A percentile compares a stretch with the other conserved stretches of the same genome.
Evolutionary conservation across 495 filamentous ascomycete species (phyloP).

Genomic region (Trichoderma parareesei): DNA sequence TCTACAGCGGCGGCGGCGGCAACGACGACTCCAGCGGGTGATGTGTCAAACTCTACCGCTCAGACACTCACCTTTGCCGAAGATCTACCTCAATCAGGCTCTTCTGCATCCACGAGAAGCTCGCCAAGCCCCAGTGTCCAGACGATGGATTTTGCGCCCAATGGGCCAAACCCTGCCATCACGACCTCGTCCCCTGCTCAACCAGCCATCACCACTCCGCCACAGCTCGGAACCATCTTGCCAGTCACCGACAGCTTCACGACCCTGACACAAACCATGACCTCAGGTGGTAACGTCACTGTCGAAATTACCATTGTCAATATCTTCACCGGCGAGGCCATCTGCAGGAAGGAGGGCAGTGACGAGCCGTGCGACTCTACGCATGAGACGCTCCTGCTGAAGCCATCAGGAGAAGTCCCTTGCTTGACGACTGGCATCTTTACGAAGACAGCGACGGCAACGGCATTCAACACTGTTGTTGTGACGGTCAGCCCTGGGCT

Average conservation of each 20-base stretch:
- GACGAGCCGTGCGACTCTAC: not conserved
- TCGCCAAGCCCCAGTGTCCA: too few relatives aligned
- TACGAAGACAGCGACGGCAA: not conserved
- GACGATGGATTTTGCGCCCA: not conserved
- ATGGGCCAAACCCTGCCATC: not conserved
- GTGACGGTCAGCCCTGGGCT: not conserved
- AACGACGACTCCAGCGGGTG: too few relatives aligned
- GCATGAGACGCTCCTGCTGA: not conserved
- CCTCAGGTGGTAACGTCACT: not conserved
- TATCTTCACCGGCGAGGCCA: constrained; percentile 6
- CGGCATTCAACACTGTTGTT: constrained; percentile 9
- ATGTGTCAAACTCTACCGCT: too few relatives aligned
- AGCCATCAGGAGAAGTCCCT: not conserved
- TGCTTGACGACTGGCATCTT: not conserved
- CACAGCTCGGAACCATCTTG: not conserved
- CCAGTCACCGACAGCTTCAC: not conserved
- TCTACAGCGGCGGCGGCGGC: too few relatives aligned
- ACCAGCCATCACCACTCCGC: not conserved
- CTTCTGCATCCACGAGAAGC: too few relatives aligned
- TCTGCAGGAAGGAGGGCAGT: constrained; percentile 3
- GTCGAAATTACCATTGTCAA: constrained; percentile 11
- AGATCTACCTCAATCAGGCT: too few relatives aligned
- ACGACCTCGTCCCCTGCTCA: not conserved
- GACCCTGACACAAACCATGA: constrained; percentile 6
- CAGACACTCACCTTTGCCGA: too few relatives aligned